Evolutionary conservation across 2,329 filamentous ascomycete species (phyloP), one percentile per base, ranked within the genome.

Genomic region (Trichoderma brevicompactum): DNA sequence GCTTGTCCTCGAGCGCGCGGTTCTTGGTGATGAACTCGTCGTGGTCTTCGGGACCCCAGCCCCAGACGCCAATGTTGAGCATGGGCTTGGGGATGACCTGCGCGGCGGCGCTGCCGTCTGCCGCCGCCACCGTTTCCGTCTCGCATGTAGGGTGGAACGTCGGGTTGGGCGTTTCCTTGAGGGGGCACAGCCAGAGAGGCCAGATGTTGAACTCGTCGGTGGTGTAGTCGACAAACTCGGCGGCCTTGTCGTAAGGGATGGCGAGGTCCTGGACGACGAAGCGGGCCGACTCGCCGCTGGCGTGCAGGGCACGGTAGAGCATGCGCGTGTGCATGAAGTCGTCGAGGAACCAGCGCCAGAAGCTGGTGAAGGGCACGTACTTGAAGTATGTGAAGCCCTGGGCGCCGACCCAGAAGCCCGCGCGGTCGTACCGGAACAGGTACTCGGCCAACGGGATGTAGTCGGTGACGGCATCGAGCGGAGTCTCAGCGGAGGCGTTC

Each of bases 51-150:
- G 89, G 87, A 7, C 90, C 91, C 75, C 88, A 91, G 9, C 92
- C 92, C 92, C 92, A 96, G 41, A 96, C 85, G n/a, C 87, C 87
- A 52, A 89, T 80, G 73, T 89, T 89, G 65, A 89, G 82, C 77
- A 87, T 84, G 67, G 76, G 73, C 58, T 71, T 69, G 48, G 71
- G 69, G 6, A 69, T 61, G 7, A 52, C 40, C 52, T 65, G 66
- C 19, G 70, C 66, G 46, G 69, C 68, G 55, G 68, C 70, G 38
- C 54, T 58, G 13, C 52, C 46, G 43, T n/a, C 48, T 4, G 66
- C 49, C 36, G 66, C 50, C 15, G 41, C 12, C 5, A 61, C 28
- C 5, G 69, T 65, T 15, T 77, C 73, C 7, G 71, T 71, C 68
- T 78, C 73, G 59, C 72, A 79, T 1, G 82, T 80, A 70, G 85